Base-by-base conservation (phyloP, 768 basidiomycete species). In the Suillus spraguei region DNA sequence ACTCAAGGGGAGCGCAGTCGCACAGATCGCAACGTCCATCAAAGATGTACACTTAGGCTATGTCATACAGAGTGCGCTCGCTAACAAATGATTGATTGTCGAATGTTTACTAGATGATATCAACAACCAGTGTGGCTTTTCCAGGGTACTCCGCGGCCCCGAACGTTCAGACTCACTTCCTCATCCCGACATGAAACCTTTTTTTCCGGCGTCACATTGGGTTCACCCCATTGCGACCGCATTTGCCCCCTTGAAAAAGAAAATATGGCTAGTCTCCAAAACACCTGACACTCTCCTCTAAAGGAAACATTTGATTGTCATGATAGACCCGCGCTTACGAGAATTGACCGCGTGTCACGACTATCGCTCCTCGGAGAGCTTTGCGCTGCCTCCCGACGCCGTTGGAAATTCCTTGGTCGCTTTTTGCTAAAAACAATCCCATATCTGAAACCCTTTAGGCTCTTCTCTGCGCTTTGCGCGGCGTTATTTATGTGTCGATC, bases 321-420 rank as follows among this genome's bases (percentile, higher is more conserved):
- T 62, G 63, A 55, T 42, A 28, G 22, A 61, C 24, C 28, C 32
- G 32, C 39, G 56, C 54, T 61, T 64, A 62, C 64, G 64, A 55
- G n/a, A 62, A 17, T 38, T 38, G 20, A 41, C 64, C 61, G 64
- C 64, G 54, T 38, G 62, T 44, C 46, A 49, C 44, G 1, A 38
- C 38, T 59, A 28, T 41, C 41, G 53, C 60, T 61, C 62, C 58
- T 60, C 65, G 65, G 64, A 63, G 17, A 58, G 56, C 28, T 28
- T 13, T 39, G 39, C 28, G 6, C 24, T 36, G 41, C 17, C 28
- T 41, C 39, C 24, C 38, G 36, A 58, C 56, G 24, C 39, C 56
- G 39, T 41, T 58, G 56, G 38, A 58, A 58, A 41, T 58, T 58
- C 9, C 8, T 20, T 41, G 22, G 38, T 41, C 24, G 5, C 39